Base-by-base conservation (phyloP, 2,329 filamentous ascomycete genomes). In the Cryphonectria radicalis region DNA sequence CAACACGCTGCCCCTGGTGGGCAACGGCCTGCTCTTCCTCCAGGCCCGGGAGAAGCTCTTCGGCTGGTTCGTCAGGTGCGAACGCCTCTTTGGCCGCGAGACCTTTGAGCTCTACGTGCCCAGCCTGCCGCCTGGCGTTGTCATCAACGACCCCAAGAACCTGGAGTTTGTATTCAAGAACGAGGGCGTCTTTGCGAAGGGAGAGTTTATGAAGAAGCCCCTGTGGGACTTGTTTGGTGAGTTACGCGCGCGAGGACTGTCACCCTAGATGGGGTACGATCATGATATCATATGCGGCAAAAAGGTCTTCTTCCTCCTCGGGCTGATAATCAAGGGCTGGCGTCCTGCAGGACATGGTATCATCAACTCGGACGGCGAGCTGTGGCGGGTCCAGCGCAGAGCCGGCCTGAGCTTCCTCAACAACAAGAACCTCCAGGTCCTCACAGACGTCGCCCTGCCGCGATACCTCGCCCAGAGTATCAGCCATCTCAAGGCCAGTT, bases 41-140 rank as follows among this genome's bases (percentile, higher is more conserved):
- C 88, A 86, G 75, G 82, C 87, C 1, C 85, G 89, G 4, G 86
- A 90, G 75, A 86, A 84, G 68, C 83, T 91, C 6, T 89, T 91
- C 73, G 80, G 84, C 10, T 91, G 89, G 89, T 91, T 91, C 76
- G 83, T 86, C 64, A 84, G 82, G 74, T 89, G 88, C 75, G 87
- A 90, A 77, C 83, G 81, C 17, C 79, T 80, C 42, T 88, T 88
- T 73, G 88, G 88, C 50, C 82, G 85, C 68, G 88, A 90, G 77
- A 91, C 90, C 0, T 87, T 90, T 64, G 85, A 88, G 74, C 87
- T 92, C 42, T 85, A 85, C 4, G 89, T 91, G 17, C 90, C 90
- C 1, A 88, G 87, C 0, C 78, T 92, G 17, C 89, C 89, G 1
- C 87, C 88, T 0, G 89, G 88, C 4, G 87, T 91, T 28, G 86